A percentile compares a stretch with the other conserved stretches of the same genome.
These are phyloP conservation scores for Rhizophora mangle DNA, from an alignment of 345 rosid species.

Conservation along the genomic window DNA sequence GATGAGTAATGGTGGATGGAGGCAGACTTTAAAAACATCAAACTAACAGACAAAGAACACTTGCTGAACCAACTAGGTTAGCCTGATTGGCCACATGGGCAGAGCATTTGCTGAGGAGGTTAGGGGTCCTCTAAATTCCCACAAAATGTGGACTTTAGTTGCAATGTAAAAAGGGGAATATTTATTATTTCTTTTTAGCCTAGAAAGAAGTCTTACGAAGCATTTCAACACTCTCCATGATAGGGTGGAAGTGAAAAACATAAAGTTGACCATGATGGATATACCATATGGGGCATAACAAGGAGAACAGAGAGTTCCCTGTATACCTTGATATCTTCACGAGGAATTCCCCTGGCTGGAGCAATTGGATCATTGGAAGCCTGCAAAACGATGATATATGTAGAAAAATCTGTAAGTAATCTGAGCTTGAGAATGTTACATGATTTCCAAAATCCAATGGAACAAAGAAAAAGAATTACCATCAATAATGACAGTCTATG, in stretches of 20 bases:
- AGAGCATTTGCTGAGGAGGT: no score
- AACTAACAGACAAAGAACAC: no score
- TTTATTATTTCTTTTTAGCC: no score
- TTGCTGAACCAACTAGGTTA: no score
- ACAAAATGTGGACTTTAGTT: no score
- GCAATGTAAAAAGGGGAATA: no score
- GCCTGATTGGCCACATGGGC: no score
- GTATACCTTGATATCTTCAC: conserved; percentile 70
- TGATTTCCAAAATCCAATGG: neutral
- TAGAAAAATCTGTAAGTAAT: neutral
- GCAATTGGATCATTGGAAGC: conserved; percentile 92
- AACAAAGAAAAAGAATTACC: neutral
- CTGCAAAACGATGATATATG: conserved; percentile 34
- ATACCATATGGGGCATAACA: neutral
- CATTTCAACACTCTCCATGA: no score
- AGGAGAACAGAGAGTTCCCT: conserved; percentile 1
- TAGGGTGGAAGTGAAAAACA: no score
- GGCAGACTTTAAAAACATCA: neutral
- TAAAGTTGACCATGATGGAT: no score
- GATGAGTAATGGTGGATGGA: neutral
- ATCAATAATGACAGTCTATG: neutral
- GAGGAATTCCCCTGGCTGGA: conserved; percentile 78
- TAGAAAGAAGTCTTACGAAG: no score
- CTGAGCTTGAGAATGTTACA: neutral
- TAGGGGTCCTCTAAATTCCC: no score